Conservation (phyloP, 768 basidiomycete genomes). For the Amanita phalloides region DNA sequence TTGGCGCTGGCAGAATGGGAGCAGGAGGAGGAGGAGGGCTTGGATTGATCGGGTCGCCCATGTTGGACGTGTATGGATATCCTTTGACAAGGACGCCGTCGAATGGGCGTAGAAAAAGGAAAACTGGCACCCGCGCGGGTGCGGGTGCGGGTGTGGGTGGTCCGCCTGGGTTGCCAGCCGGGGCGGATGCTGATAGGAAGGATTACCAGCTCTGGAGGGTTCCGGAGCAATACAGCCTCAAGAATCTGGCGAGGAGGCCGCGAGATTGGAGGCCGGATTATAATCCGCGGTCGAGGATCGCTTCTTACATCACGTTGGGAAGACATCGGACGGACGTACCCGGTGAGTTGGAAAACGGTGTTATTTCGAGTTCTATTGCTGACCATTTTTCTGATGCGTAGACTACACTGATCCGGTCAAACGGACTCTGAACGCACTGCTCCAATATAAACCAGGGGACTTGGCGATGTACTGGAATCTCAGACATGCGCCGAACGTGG, state of each 20-base stretch:
- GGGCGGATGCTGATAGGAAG: neutral
- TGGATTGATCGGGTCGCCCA: slow-evolving; percentile 5
- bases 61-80: slow-evolving; percentile 1
- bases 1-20: slow-evolving; percentile 8
- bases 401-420: slow-evolving; percentile 20
- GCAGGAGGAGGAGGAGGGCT: neutral
- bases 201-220: slow-evolving; percentile 5
- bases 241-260: slow-evolving; percentile 28
- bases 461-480: slow-evolving; percentile 41
- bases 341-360: slow-evolving; percentile 12
- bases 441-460: slow-evolving; percentile 16
- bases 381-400: neutral
- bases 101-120: slow-evolving; percentile 10
- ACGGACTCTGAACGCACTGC: slow-evolving; percentile 19
- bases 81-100: neutral
- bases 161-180: neutral
- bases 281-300: slow-evolving; percentile 16
- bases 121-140: slow-evolving; percentile 8
- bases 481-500: slow-evolving; percentile 23
- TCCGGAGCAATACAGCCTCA: slow-evolving; percentile 18
- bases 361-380: neutral
- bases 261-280: slow-evolving; percentile 35
- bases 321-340: slow-evolving; percentile 21
- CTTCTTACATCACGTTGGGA: slow-evolving; percentile 17
- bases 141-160: slow-evolving; percentile 6